Evolutionary conservation across 108 stramenopile species (phyloP).

Genomic region (Skeletonema marinoi): DNA sequence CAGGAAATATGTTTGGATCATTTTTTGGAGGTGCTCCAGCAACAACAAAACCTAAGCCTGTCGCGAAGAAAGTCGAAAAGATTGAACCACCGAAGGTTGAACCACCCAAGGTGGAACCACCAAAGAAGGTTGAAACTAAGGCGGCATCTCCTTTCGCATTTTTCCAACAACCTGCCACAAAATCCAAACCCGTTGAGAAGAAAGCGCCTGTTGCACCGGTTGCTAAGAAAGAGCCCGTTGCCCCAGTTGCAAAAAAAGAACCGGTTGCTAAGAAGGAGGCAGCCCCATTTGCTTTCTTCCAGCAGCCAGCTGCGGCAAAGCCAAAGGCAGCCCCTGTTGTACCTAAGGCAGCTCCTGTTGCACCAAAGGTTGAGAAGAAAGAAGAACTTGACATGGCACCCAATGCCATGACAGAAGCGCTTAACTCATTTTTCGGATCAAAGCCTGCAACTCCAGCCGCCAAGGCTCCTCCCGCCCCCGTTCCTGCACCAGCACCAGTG

Average conservation of each 20-base stretch:
- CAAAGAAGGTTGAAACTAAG: slow-evolving; percentile 18
- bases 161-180: background rate
- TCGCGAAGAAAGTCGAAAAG: slow-evolving; percentile 15
- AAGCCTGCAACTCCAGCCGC: slow-evolving; percentile 19
- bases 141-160: slow-evolving; percentile 10
- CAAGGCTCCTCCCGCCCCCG: slow-evolving; percentile 41
- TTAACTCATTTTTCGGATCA: slow-evolving; percentile 50
- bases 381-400: slow-evolving; percentile 35
- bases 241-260: slow-evolving; percentile 36
- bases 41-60: slow-evolving; percentile 5
- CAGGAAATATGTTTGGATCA: slow-evolving; percentile 10
- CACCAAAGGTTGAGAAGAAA: slow-evolving; percentile 17
- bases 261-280: slow-evolving; percentile 21
- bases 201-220: slow-evolving; percentile 30
- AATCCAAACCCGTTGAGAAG: background rate
- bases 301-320: slow-evolving; percentile 14
- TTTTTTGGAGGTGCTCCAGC: slow-evolving; percentile 23
- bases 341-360: slow-evolving; percentile 23
- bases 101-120: background rate
- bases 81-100: slow-evolving; percentile 3
- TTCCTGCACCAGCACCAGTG: slow-evolving; percentile 22
- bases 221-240: slow-evolving; percentile 32
- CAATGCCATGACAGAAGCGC: slow-evolving; percentile 51
- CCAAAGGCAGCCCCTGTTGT: slow-evolving; percentile 26
- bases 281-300: background rate